Evolutionary conservation across 2,329 filamentous ascomycete genomes (phyloP).

Genomic region (Diaporthe batatas): DNA sequence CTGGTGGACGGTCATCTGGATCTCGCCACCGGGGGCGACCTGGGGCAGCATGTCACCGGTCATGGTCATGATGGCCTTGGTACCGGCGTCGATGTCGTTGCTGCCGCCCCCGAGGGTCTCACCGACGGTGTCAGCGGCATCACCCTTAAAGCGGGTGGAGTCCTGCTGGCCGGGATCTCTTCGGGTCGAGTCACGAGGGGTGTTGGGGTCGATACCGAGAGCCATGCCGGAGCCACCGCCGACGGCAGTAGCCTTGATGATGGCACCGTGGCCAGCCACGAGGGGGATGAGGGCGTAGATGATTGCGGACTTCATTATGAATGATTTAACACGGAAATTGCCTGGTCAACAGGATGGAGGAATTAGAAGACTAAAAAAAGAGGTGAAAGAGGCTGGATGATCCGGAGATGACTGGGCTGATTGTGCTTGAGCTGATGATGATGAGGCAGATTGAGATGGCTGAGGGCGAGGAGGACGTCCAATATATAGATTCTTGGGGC

Average conservation of each 20-base stretch:
- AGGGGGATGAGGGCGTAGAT: constrained; percentile 62
- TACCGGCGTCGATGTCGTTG: constrained; percentile 70
- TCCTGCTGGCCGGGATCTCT: constrained; percentile 75
- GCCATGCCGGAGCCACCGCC: constrained; percentile 68
- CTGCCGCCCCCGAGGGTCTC: constrained; percentile 61
- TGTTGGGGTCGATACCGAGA: constrained; percentile 64
- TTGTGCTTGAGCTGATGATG: constrained; percentile 31
- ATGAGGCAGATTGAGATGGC: not conserved
- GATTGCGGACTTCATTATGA: constrained; percentile 40
- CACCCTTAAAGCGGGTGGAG: constrained; percentile 68
- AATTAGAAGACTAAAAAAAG: constrained; percentile 9
- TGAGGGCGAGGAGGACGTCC: constrained; percentile 4
- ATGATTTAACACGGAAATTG: constrained; percentile 19
- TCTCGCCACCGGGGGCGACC: constrained; percentile 66
- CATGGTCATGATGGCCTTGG: constrained; percentile 68
- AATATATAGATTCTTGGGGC: constrained; percentile 34
- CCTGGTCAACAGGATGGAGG: constrained; percentile 33
- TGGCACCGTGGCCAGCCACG: constrained; percentile 72
- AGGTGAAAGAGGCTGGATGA: constrained; percentile 12
- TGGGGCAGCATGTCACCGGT: constrained; percentile 71
- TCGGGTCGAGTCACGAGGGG: constrained; percentile 72
- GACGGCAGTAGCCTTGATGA: constrained; percentile 70
- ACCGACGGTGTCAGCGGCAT: constrained; percentile 52
- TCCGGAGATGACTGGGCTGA: constrained; percentile 2
- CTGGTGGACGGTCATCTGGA: constrained; percentile 75